phyloP scores from a whole-genome alignment of 768 basidiomycete genomes.

The Rhodotorula kratochvilovae region DNA sequence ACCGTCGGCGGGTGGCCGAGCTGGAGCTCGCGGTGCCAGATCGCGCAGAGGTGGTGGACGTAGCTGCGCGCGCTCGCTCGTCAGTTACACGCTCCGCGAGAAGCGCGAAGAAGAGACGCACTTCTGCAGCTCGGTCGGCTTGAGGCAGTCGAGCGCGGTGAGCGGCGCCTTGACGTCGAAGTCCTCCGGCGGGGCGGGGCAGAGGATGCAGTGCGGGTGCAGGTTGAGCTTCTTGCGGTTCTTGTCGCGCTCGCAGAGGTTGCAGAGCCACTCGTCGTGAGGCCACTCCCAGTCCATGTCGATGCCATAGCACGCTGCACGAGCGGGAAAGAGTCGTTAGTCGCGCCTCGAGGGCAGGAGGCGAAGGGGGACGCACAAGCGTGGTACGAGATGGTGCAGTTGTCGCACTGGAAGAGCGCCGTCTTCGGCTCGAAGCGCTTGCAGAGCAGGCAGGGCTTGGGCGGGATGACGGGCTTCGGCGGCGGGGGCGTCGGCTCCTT shows the following conservation, averaged over 20 bases:
- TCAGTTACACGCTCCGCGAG: neutral
- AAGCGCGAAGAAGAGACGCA: neutral
- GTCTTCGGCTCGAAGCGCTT: constrained; percentile 37
- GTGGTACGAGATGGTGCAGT: constrained; percentile 28
- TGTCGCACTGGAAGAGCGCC: constrained; percentile 28
- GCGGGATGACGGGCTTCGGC: constrained; percentile 18
- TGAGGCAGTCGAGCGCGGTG: constrained; percentile 39
- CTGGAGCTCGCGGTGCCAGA: constrained; percentile 76
- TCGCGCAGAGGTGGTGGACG: constrained; percentile 79
- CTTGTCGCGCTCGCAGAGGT: constrained; percentile 37
- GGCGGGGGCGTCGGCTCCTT: constrained; percentile 25
- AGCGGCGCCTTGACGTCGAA: constrained; percentile 12
- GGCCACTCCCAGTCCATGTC: constrained; percentile 18
- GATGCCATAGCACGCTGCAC: constrained; percentile 40
- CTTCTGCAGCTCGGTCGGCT: constrained; percentile 39
- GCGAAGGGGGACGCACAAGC: constrained; percentile 5
- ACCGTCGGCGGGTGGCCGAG: constrained; percentile 72
- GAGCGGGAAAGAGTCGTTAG: neutral
- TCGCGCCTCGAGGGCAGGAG: no score
- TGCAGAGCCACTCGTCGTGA: constrained; percentile 39
- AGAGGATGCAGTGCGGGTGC: constrained; percentile 36
- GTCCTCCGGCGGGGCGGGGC: constrained; percentile 18
- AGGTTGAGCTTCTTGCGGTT: neutral
- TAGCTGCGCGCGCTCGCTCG: constrained; percentile 19
- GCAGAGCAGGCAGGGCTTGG: constrained; percentile 35